Base-by-base conservation (phyloP, 1,139 yeast genomes). In the Taphrina confusa region DNA sequence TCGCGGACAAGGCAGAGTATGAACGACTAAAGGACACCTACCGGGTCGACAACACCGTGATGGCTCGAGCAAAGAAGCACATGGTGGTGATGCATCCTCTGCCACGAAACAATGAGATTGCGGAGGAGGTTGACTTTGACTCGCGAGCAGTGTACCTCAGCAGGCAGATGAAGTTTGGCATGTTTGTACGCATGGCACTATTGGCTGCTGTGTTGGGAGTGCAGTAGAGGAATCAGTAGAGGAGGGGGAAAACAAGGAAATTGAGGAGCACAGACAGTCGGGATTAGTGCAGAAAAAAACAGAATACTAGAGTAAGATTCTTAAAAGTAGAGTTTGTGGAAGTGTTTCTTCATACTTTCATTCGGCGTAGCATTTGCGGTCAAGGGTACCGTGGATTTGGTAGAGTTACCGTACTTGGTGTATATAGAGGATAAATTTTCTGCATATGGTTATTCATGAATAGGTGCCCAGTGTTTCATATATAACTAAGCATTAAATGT, bases 101-200 rank as follows among this genome's bases (percentile, higher is more conserved):
- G 70, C 99, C 99, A 73, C 87, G 99, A 76, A 90, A 89, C 67
- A 86, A 83, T 69, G 99, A 94, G 78, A 91, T 94, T 68, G 86
- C 88, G 71, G 97, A 90, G 76, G 98, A 94, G 78, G 97, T 94
- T 69, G 99, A 94, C 75, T 92, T 91, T 71, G 99, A 94, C 75
- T 97, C 91, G 9, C 33, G 60, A 12, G 50, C 55, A 22, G 59
- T 47, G 63, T 67, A 62, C 63, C 66, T 39, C 49, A 27, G 46
- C 59, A 51, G 62, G 39, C 62, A 69, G 69, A 92, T 92, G 97
- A 86, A 94, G 76, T 92, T 92, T 72, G 99, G 99, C 64, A 80
- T 94, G 75, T 94, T 84, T 73, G 96, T 94, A 60, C 89, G 99
- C 81, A 94, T 94, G 99, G 98, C 98, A 18, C 78, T 94, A 67